Conservation (phyloP, 257 asterid genomes). For the Thymus quinquecostatus region DNA sequence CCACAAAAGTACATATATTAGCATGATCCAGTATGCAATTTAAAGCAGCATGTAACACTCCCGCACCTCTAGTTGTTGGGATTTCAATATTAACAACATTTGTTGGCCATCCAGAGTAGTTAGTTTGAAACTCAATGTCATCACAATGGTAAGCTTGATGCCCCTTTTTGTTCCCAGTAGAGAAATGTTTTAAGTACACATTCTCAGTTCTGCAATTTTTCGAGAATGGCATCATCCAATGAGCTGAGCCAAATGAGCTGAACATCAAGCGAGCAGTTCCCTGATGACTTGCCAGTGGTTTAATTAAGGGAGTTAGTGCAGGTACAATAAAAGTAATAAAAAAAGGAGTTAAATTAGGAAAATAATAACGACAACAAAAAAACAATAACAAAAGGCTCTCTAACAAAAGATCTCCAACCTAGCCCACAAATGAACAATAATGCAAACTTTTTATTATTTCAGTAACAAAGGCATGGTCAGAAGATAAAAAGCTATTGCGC, state of each 20-base stretch:
- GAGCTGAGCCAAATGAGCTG: slow-evolving; percentile 94
- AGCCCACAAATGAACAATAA: slow-evolving; percentile 23
- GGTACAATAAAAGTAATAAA: slow-evolving; percentile 27
- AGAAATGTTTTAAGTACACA: slow-evolving; percentile 72
- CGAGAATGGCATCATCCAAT: slow-evolving; percentile 96
- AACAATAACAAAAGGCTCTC: neutral
- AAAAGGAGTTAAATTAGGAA: neutral
- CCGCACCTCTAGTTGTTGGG: slow-evolving; percentile 75
- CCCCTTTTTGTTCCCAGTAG: slow-evolving; percentile 60
- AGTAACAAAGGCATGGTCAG: slow-evolving; percentile 16
- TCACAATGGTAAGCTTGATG: slow-evolving; percentile 66
- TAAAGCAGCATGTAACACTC: slow-evolving; percentile 21
- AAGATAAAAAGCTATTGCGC: slow-evolving; percentile 18
- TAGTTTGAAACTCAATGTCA: slow-evolving; percentile 63
- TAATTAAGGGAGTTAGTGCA: slow-evolving; percentile 44
- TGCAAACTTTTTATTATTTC: neutral
- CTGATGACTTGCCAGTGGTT: slow-evolving; percentile 77
- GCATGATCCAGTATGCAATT: slow-evolving; percentile 32
- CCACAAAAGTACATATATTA: slow-evolving; percentile 37
- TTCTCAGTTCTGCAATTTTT: slow-evolving; percentile 85
- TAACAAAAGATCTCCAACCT: slow-evolving; percentile 23
- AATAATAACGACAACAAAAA: too few species aligned
- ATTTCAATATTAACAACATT: slow-evolving; percentile 84
- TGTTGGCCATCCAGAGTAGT: slow-evolving; percentile 99
- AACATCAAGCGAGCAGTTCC: slow-evolving; percentile 99